Evolutionary conservation across 768 basidiomycete genomes (phyloP).

Genomic region (Tephrocybe sp.): DNA sequence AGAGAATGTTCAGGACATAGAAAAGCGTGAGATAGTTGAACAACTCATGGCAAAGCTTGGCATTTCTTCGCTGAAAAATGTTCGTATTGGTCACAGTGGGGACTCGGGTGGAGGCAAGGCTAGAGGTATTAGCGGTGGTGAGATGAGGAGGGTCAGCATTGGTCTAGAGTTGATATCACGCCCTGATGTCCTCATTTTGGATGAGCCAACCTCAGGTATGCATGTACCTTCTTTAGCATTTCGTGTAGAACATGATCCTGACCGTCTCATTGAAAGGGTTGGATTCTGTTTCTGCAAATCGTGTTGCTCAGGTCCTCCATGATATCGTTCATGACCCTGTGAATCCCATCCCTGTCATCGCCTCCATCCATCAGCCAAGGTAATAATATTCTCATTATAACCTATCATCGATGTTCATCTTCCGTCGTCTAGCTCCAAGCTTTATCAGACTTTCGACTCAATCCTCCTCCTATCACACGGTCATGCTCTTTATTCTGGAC

Average conservation of each 20-base stretch:
- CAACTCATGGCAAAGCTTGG: slow-evolving; percentile 78
- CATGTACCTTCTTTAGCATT: slow-evolving; percentile 5
- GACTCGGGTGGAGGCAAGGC: slow-evolving; percentile 63
- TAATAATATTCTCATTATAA: slow-evolving; percentile 25
- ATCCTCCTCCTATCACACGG: slow-evolving; percentile 80
- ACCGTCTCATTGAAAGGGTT: slow-evolving; percentile 44
- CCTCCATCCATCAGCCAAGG: slow-evolving; percentile 89
- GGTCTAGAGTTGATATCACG: slow-evolving; percentile 85
- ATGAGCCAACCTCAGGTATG: slow-evolving; percentile 76
- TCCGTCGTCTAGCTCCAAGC: slow-evolving; percentile 54
- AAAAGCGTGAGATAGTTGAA: slow-evolving; percentile 67
- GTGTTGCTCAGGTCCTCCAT: slow-evolving; percentile 76
- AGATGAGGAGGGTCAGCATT: slow-evolving; percentile 88
- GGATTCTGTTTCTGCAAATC: slow-evolving; percentile 85
- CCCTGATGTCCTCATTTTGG: slow-evolving; percentile 83
- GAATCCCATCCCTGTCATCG: slow-evolving; percentile 78
- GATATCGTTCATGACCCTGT: slow-evolving; percentile 69
- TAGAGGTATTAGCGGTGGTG: slow-evolving; percentile 89
- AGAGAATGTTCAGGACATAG: slow-evolving; percentile 60
- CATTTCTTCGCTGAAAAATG: slow-evolving; percentile 65
- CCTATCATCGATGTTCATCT: slow-evolving; percentile 4
- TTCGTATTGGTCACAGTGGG: slow-evolving; percentile 61
- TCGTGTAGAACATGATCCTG: neutral
- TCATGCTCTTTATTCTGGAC: slow-evolving; percentile 75
- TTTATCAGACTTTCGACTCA: slow-evolving; percentile 84